A percentile compares a stretch with the other conserved stretches of the same genome.
Conservation (phyloP, 257 asterid species). For the Paulownia fortunei region DNA sequence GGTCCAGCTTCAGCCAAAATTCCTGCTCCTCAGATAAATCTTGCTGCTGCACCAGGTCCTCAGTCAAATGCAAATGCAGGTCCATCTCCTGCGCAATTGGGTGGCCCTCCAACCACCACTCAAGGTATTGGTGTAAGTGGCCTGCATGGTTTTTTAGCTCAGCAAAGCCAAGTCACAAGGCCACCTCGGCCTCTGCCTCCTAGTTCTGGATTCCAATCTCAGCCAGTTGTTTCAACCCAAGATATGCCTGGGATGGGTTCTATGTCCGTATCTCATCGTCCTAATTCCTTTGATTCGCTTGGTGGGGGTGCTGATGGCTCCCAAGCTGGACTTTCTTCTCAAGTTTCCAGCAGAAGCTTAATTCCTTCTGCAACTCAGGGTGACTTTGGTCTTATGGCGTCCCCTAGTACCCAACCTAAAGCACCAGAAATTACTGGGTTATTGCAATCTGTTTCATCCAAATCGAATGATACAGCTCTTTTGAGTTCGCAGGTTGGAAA, state of each 20-base stretch:
- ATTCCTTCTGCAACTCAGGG: constrained; percentile 56
- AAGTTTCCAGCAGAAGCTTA: constrained; percentile 50
- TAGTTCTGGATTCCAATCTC: constrained; percentile 66
- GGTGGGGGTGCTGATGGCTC: constrained; percentile 52
- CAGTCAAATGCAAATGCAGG: constrained; percentile 52
- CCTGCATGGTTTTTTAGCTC: constrained; percentile 57
- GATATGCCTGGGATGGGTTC: constrained; percentile 58
- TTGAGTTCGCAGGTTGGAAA: constrained; percentile 49
- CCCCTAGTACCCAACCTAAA: constrained; percentile 55
- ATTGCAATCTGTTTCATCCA: constrained; percentile 58
- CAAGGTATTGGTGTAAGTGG: constrained; percentile 50
- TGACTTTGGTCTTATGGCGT: constrained; percentile 37
- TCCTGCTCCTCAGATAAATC: constrained; percentile 91
- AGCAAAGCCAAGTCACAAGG: constrained; percentile 54
- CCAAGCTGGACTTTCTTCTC: constrained; percentile 57
- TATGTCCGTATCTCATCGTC: constrained; percentile 45
- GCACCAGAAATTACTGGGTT: constrained; percentile 45
- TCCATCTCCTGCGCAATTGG: constrained; percentile 48
- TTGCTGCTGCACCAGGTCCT: constrained; percentile 47
- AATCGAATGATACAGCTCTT: constrained; percentile 43
- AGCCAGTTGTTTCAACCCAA: constrained; percentile 51
- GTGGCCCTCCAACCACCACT: constrained; percentile 46
- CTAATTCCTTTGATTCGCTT: constrained; percentile 47
- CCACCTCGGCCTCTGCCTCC: constrained; percentile 64
- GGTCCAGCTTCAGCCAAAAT: constrained; percentile 92